phyloP scores from a whole-genome alignment of 768 basidiomycete species.

The Pleurotus tuoliensis region DNA sequence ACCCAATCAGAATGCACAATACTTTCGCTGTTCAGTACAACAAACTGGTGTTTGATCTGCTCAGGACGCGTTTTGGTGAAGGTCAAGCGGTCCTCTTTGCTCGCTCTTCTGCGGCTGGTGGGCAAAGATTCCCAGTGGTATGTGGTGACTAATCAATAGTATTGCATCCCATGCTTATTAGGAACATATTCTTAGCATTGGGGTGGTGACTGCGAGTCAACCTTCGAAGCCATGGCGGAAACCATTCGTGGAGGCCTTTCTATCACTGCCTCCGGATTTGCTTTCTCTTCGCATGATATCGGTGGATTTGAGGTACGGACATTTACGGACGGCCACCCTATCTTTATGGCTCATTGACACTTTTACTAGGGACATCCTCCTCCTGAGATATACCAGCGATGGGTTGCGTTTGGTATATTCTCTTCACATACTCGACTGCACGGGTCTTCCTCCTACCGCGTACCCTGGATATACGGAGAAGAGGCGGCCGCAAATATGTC shows the following conservation, averaged over 20 bases:
- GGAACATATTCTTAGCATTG: constrained; percentile 35
- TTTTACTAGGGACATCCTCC: constrained; percentile 55
- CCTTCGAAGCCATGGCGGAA: constrained; percentile 78
- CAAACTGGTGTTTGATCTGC: constrained; percentile 59
- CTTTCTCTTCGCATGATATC: constrained; percentile 71
- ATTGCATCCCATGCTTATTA: background rate
- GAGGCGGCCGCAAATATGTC: constrained; percentile 64
- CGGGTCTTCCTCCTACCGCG: constrained; percentile 69
- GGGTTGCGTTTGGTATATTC: constrained; percentile 75
- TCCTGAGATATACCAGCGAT: constrained; percentile 68
- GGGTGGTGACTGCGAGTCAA: constrained; percentile 76
- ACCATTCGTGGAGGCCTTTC: constrained; percentile 65
- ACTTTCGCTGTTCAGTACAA: constrained; percentile 70
- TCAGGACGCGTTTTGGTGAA: constrained; percentile 55
- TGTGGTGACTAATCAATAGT: background rate
- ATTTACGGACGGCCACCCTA: background rate
- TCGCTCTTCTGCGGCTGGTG: constrained; percentile 62
- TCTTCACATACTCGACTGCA: constrained; percentile 75
- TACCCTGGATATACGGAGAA: constrained; percentile 75
- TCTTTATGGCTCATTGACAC: background rate
- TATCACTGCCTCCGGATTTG: constrained; percentile 65
- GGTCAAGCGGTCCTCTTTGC: constrained; percentile 71
- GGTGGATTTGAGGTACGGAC: constrained; percentile 64
- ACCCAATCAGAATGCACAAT: constrained; percentile 70
- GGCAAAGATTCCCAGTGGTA: constrained; percentile 35